Evolutionary conservation across 192 early-diverging fungal species (phyloP).

Genomic region (Entomortierella beljakovae): DNA sequence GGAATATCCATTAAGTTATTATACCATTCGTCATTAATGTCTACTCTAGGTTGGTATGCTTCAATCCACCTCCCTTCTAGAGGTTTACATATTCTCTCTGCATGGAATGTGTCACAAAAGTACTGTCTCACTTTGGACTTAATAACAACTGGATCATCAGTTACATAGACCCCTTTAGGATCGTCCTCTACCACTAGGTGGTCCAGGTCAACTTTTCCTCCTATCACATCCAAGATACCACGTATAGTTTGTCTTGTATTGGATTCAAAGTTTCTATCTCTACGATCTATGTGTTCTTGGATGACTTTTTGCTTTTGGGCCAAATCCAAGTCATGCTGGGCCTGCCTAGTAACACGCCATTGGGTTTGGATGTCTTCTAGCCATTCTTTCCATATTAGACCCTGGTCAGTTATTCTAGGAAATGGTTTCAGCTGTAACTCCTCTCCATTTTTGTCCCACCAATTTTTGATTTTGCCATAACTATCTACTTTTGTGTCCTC

Average conservation of each 20-base stretch:
- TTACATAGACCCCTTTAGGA: slow-evolving; percentile 1
- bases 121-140: slow-evolving; percentile 9
- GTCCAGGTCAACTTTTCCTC: neutral
- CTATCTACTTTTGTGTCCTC: too few relatives aligned
- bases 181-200: slow-evolving; percentile 3
- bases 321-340: neutral
- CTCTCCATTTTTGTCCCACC: neutral
- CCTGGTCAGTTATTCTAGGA: neutral
- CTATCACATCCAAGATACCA: neutral
- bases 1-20: neutral
- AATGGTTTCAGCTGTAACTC: neutral
- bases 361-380: neutral
- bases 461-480: neutral
- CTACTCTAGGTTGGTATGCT: slow-evolving; percentile 2
- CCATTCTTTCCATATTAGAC: slow-evolving; percentile 1
- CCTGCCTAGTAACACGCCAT: neutral
- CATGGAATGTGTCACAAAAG: slow-evolving; percentile 17
- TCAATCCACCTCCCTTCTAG: neutral
- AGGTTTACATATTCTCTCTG: slow-evolving; percentile 3
- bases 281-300: neutral
- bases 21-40: slow-evolving; percentile 3
- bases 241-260: slow-evolving; percentile 2
- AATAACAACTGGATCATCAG: slow-evolving; percentile 8
- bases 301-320: neutral
- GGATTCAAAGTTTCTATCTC: neutral